Evolutionary conservation across 495 filamentous ascomycete genomes (phyloP), one percentile per base, ranked within the genome.

Genomic region (Lasiosphaeris hirsuta): DNA sequence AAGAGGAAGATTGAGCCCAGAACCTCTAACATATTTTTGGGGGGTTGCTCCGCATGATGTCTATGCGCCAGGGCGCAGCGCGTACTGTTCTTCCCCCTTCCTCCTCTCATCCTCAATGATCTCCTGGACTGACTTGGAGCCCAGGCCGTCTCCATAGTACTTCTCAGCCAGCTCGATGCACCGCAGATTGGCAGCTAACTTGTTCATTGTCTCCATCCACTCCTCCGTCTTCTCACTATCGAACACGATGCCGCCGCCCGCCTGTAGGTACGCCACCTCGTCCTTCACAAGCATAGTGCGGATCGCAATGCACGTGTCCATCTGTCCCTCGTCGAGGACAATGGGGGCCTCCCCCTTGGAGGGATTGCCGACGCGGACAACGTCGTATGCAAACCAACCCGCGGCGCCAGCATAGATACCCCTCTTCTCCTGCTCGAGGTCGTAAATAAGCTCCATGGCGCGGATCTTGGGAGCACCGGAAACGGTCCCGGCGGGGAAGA

Each of bases 291-390:
- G 63, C 94, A 98, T 98, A 8, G 94, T 98, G 39, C 94, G 82
- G 56, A 98, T 77, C n/a, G 94, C 94, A 73, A 98, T 98, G 70
- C 92, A 97, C 2, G 93, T 97, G 69, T 98, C 94, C 94, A 98
- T 97, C 10, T 90, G 90, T 8, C 95, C 94, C 53, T 92, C 85
- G 30, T 64, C 57, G 9, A 53, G 8, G 2, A 59, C 17, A 11
- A 56, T 49, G 35, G 18, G 7, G 2, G 10, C 11, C 48, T 51
- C 33, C 2, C 54, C 46, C 6, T 67, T 67, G 0, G 73, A 75
- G 6, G 71, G 60, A 8, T 60, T 61, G 33, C 80, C 73, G 4
- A 87, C 72, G 45, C 76, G 58, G 18, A 70, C 63, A 1, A 64
- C 79, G 40, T 78, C 77, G 58, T 90, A 92, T 8, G 89, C 90